phyloP scores from a whole-genome alignment of 352 stramenopile species.

The Phytophthora cryptogea region DNA sequence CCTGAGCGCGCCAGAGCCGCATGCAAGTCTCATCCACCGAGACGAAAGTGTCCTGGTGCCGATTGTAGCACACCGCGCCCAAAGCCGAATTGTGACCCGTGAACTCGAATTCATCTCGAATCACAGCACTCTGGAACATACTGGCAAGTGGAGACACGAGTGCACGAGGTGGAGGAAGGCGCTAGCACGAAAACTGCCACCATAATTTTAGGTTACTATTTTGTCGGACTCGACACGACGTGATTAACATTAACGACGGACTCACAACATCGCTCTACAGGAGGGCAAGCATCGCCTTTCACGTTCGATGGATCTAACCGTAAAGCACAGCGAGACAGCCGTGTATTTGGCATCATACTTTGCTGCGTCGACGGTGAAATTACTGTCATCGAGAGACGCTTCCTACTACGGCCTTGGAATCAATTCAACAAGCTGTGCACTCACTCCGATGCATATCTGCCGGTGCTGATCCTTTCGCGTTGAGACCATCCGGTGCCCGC shows the following conservation, averaged over 20 bases:
- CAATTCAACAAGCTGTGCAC: not conserved
- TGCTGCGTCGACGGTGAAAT: too few species aligned
- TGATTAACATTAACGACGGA: too few species aligned
- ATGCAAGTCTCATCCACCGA: conserved; percentile 55
- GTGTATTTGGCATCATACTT: too few species aligned
- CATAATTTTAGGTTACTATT: conserved; percentile 17
- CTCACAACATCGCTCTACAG: too few species aligned
- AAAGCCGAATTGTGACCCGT: conserved; percentile 64
- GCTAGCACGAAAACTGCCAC: conserved; percentile 11
- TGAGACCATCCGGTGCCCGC: not conserved
- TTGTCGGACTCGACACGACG: not conserved
- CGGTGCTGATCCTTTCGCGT: not conserved
- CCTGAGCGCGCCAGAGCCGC: conserved; percentile 45
- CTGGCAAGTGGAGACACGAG: not conserved
- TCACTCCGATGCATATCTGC: not conserved
- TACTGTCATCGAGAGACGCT: not conserved
- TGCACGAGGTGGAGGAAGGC: not conserved
- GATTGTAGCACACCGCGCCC: conserved; percentile 70
- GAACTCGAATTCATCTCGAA: conserved; percentile 64
- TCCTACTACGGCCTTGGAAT: not conserved
- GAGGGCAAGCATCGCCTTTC: too few species aligned
- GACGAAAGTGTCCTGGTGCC: conserved; percentile 66
- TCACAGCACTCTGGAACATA: conserved; percentile 76
- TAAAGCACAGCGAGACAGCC: too few species aligned
- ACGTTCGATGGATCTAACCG: too few species aligned